These are phyloP conservation scores for Plasmodium fragile DNA, from an alignment of 169 alveolate genomes.

Conservation along the genomic window DNA sequence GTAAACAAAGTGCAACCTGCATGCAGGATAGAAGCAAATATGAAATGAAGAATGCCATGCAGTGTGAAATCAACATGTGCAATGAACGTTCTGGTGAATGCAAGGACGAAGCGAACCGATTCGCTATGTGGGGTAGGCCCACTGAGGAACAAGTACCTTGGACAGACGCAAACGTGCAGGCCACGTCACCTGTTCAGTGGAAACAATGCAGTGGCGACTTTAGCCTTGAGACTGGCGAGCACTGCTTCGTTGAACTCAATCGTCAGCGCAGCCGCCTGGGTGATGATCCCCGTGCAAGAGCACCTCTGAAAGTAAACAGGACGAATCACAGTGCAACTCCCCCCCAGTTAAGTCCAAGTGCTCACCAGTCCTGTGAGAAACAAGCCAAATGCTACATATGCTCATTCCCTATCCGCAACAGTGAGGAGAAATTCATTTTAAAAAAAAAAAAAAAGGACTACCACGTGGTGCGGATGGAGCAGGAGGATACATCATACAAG, in stretches of 20 bases:
- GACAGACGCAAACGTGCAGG: not conserved
- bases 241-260: not conserved
- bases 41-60: not conserved
- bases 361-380: not conserved
- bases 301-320: not conserved
- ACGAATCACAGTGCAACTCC: not conserved
- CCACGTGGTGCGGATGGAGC: not conserved
- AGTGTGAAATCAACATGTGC: not conserved
- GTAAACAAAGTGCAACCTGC: not conserved
- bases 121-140: not conserved
- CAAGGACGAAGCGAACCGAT: not conserved
- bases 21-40: not conserved
- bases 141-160: not conserved
- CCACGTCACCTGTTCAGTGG: not conserved
- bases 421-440: constrained; percentile 17
- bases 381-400: constrained; percentile 18
- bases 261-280: not conserved
- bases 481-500: not conserved
- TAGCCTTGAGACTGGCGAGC: not conserved
- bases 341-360: not conserved
- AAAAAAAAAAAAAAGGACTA: not conserved
- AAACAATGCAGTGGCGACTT: not conserved
- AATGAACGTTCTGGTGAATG: not conserved
- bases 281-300: not conserved
- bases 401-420: constrained; percentile 15